phyloP scores from a whole-genome alignment of 2,329 filamentous ascomycete species.

The Sclerotinia subarctica region DNA sequence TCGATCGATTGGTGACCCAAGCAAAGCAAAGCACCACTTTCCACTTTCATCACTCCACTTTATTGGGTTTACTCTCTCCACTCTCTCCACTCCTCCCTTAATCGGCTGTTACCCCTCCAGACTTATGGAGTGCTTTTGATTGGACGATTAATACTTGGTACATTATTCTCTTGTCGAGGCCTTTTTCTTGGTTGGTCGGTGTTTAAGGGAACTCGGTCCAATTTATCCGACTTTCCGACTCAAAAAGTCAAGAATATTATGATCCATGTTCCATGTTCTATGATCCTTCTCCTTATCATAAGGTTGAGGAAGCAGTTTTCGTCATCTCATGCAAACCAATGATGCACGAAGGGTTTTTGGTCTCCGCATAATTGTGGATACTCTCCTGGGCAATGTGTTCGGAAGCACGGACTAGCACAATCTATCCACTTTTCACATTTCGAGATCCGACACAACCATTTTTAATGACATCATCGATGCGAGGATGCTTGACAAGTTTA shows the following conservation, averaged over 20 bases:
- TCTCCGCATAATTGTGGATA: conserved; percentile 3
- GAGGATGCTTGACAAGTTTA: too few species aligned
- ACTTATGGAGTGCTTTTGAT: not conserved
- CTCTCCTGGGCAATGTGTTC: too few species aligned
- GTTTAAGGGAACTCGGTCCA: not conserved
- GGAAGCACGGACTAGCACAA: too few species aligned
- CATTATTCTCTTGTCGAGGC: not conserved
- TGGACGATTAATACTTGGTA: not conserved
- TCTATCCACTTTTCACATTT: too few species aligned
- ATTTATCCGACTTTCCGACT: not conserved
- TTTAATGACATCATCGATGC: too few species aligned
- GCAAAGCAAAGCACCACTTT: not conserved
- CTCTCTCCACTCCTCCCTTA: too few species aligned
- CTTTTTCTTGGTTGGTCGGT: not conserved
- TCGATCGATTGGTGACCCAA: too few species aligned
- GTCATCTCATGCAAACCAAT: not conserved
- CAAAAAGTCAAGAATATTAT: too few species aligned
- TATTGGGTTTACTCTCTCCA: not conserved
- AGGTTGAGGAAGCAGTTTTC: too few species aligned
- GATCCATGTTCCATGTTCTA: not conserved
- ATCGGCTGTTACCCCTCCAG: not conserved
- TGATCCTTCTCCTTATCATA: not conserved
- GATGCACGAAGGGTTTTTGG: conserved; percentile 3
- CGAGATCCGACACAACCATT: too few species aligned
- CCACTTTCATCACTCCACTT: not conserved